Evolutionary conservation across 2,329 filamentous ascomycete species (phyloP).

Genomic region (Lanzia echinophila): DNA sequence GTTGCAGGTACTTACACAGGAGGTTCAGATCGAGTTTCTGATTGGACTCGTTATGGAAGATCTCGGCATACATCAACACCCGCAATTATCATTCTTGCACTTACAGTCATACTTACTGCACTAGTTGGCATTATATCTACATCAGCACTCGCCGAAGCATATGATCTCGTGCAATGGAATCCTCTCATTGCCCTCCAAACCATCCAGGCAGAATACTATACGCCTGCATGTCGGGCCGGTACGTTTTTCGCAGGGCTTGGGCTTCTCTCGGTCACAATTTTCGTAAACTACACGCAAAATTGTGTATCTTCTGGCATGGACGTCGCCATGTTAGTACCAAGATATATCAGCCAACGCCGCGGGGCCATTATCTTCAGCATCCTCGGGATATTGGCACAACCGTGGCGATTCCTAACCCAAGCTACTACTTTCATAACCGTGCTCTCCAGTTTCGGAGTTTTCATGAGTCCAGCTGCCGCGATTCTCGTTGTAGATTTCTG

Average conservation of each 20-base stretch:
- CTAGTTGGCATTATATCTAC: slow-evolving; percentile 41
- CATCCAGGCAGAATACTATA: slow-evolving; percentile 33
- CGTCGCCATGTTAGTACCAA: slow-evolving; percentile 44
- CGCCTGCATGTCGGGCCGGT: slow-evolving; percentile 35
- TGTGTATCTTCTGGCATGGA: slow-evolving; percentile 48
- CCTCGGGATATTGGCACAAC: slow-evolving; percentile 39
- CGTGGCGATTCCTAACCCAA: slow-evolving; percentile 43
- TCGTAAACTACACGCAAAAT: slow-evolving; percentile 42
- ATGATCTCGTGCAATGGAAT: slow-evolving; percentile 42
- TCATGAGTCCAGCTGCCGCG: slow-evolving; percentile 42
- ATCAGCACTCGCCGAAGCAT: slow-evolving; percentile 44
- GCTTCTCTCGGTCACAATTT: slow-evolving; percentile 40
- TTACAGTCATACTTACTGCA: slow-evolving; percentile 30
- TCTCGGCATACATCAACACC: slow-evolving; percentile 11
- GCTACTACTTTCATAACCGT: slow-evolving; percentile 42
- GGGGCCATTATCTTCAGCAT: slow-evolving; percentile 44
- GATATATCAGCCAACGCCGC: slow-evolving; percentile 49
- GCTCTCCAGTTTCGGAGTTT: slow-evolving; percentile 39
- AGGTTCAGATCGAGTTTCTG: neutral
- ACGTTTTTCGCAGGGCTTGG: slow-evolving; percentile 41
- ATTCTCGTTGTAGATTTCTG: slow-evolving; percentile 53
- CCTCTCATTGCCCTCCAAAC: slow-evolving; percentile 38
- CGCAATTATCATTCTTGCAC: slow-evolving; percentile 33
- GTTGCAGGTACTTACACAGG: neutral
- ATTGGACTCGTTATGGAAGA: neutral